Base-by-base conservation (phyloP, 805 yeast genomes). In the Yarrowia porcina region DNA sequence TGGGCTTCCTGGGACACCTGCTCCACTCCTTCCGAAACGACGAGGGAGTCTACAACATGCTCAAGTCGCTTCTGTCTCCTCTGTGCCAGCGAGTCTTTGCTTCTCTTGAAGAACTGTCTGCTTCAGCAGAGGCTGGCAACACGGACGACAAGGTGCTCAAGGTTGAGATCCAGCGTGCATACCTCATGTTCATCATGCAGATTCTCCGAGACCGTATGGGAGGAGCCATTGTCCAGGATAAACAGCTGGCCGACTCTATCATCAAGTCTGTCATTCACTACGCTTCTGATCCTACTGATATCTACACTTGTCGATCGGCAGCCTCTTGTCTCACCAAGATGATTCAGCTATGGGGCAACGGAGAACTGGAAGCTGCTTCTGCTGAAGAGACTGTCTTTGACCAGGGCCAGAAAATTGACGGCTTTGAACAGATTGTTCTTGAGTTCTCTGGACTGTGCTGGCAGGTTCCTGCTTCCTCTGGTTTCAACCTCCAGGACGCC, bases 1-100 rank as follows among this genome's bases (percentile, higher is more conserved):
- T 91, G 63, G 82, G 93, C 39, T 93, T 94, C 72, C 76, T 94
- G 65, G 92, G 96, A 5, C 98, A 94, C 75, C 82, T 94, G 65
- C 83, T 88, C 60, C 97, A 93, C 72, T 82, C 80, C 67, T 90
- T 87, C 75, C 82, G 84, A 69, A 79, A 79, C 49, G 86, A 89
- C 67, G 84, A 82, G 44, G 81, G 79, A 45, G 83, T 91, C 61
- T 90, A 89, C 73, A 84, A 85, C 68, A 77, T 93, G 74, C 78
- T 93, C 66, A 84, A 88, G 69, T 85, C 86, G 63, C 76, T 94
- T 65, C 72, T 90, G 64, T 77, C 88, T 0, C 96, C 97, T n/a
- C 79, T 92, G 56, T 76, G 88, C 28, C 78, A 79, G 60, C 88
- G 88, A 69, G 79, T 88, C 9, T 83, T 85, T 68, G 77, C 75